Conservation (phyloP, 2,329 filamentous ascomycete species). For the Amphichorda felina region DNA sequence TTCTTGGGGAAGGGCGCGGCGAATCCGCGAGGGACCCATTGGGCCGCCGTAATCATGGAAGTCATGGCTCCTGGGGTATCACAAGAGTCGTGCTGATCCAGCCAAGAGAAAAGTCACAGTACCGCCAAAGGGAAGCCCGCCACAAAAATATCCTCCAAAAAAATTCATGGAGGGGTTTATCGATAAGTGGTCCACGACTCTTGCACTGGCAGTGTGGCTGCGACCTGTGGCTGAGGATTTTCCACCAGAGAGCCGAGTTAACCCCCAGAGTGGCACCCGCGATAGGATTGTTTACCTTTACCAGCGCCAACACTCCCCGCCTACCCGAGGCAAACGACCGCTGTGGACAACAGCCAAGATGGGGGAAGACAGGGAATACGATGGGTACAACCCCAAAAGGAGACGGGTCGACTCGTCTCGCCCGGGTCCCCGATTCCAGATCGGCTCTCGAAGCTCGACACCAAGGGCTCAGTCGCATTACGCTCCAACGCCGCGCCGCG, state of each 20-base stretch:
- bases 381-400: constrained; percentile 25
- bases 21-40: constrained; percentile 68
- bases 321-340: not conserved
- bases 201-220: not conserved
- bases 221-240: too few relatives aligned
- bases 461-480: constrained; percentile 21
- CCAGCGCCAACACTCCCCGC: not conserved
- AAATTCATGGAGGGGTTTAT: constrained; percentile 26
- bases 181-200: constrained; percentile 16
- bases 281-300: not conserved
- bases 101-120: not conserved
- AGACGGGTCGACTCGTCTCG: constrained; percentile 23
- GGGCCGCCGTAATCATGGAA: constrained; percentile 67
- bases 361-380: constrained; percentile 22
- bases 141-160: constrained; percentile 10
- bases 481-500: constrained; percentile 26
- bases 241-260: too few relatives aligned
- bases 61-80: constrained; percentile 25
- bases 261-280: not conserved
- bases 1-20: constrained; percentile 65
- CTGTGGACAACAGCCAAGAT: constrained; percentile 10
- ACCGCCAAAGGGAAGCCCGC: too few relatives aligned
- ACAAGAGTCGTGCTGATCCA: constrained; percentile 4
- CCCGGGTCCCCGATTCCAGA: constrained; percentile 14
- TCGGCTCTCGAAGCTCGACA: constrained; percentile 20